These are phyloP conservation scores for Starmerella vaccinii DNA, from an alignment of 805 yeast species.

Conservation along the genomic window DNA sequence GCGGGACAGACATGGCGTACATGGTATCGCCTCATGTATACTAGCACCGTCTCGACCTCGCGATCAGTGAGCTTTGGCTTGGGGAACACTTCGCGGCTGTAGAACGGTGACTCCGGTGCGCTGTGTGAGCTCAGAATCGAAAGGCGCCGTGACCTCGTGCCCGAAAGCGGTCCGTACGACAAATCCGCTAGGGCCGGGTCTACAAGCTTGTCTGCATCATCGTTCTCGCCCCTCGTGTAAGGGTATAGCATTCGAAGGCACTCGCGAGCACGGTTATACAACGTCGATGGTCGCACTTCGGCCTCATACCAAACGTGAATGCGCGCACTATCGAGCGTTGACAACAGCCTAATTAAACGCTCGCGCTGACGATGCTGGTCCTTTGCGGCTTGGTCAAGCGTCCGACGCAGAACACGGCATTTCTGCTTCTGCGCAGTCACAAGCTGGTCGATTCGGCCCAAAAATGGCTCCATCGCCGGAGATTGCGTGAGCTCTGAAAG, in stretches of 20 bases:
- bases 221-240: slow-evolving; percentile 1
- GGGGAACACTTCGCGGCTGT: slow-evolving; percentile 26
- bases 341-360: slow-evolving; percentile 12
- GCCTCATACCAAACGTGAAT: slow-evolving; percentile 25
- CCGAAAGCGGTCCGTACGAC: background rate
- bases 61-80: slow-evolving; percentile 30
- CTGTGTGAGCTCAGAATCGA: slow-evolving; percentile 25
- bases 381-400: slow-evolving; percentile 15
- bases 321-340: slow-evolving; percentile 14
- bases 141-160: slow-evolving; percentile 24
- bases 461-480: background rate
- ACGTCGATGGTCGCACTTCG: slow-evolving; percentile 20
- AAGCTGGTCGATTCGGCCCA: background rate
- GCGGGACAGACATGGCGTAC: slow-evolving; percentile 31
- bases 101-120: slow-evolving; percentile 27
- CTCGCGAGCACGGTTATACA: slow-evolving; percentile 14
- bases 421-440: background rate
- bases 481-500: slow-evolving; percentile 3
- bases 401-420: slow-evolving; percentile 9
- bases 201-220: background rate
- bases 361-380: slow-evolving; percentile 15
- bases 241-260: slow-evolving; percentile 14
- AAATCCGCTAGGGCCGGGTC: background rate
- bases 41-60: slow-evolving; percentile 28
- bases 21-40: slow-evolving; percentile 28